Conservation (phyloP, 768 basidiomycete species). For the Tylopilus intermedius region DNA sequence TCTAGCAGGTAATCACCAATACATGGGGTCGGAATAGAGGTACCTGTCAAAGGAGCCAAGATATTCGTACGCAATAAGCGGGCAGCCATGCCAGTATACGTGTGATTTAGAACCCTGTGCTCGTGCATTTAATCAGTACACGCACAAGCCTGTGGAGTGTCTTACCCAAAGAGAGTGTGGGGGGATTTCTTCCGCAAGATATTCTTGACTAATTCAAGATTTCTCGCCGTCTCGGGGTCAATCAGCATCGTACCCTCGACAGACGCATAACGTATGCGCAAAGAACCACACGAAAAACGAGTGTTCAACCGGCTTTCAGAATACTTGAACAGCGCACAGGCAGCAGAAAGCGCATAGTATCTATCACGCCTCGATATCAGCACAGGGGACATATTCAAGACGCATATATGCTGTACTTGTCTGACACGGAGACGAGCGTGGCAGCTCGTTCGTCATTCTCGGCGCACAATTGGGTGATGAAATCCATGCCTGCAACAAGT, state of each 20-base stretch:
- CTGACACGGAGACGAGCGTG: conserved; percentile 69
- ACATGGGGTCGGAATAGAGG: background rate
- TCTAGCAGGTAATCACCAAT: background rate
- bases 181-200: conserved; percentile 57
- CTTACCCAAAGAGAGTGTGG: conserved; percentile 77
- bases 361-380: conserved; percentile 35
- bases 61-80: conserved; percentile 76
- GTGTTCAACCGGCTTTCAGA: conserved; percentile 65
- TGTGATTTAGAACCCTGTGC: conserved; percentile 66
- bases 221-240: conserved; percentile 81
- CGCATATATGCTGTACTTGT: conserved; percentile 59
- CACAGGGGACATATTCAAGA: background rate
- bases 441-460: conserved; percentile 81
- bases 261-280: conserved; percentile 70
- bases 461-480: conserved; percentile 69
- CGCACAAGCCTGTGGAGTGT: background rate
- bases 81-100: conserved; percentile 86
- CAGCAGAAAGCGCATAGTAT: conserved; percentile 85
- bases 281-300: conserved; percentile 62
- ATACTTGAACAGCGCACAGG: conserved; percentile 83
- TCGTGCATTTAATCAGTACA: background rate
- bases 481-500: conserved; percentile 58
- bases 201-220: conserved; percentile 86
- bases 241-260: conserved; percentile 94
- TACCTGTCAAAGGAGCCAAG: conserved; percentile 76